Conservation (phyloP, 345 rosid genomes). For the Boechera divaricarpa region DNA sequence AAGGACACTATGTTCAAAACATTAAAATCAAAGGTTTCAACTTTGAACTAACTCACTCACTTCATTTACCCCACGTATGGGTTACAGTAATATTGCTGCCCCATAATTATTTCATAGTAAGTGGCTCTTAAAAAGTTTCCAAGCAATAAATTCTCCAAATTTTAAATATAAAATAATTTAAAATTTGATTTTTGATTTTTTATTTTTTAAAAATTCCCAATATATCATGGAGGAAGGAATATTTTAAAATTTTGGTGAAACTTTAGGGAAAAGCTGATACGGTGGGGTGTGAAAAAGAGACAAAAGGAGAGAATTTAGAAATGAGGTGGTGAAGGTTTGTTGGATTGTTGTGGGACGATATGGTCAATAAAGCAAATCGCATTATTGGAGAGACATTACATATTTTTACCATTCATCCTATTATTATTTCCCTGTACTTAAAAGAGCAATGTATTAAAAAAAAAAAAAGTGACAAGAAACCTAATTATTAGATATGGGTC, state of each 20-base stretch:
- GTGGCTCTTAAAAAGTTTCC: conserved; percentile 29
- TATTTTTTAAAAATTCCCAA: not conserved
- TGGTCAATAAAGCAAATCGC: conserved; percentile 62
- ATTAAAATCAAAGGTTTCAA: conserved; percentile 21
- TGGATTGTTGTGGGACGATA: conserved; percentile 43
- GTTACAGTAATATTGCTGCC: conserved; percentile 16
- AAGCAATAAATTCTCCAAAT: conserved; percentile 26
- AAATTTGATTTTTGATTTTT: not conserved
- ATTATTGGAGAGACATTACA: conserved; percentile 47
- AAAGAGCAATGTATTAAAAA: conserved; percentile 31
- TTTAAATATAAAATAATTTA: not conserved
- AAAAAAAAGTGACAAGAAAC: conserved; percentile 30
- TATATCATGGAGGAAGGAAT: conserved; percentile 38
- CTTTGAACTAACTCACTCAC: conserved; percentile 15
- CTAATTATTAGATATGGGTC: conserved; percentile 48
- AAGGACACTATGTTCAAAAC: not conserved
- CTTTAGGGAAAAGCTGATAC: conserved; percentile 47
- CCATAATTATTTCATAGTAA: conserved; percentile 36
- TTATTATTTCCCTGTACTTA: conserved; percentile 48
- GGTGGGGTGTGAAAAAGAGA: conserved; percentile 50
- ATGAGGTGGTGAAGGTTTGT: conserved; percentile 35
- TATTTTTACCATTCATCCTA: conserved; percentile 35
- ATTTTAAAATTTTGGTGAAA: conserved; percentile 38
- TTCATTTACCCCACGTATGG: conserved; percentile 41
- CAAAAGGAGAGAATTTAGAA: conserved; percentile 44